Evolutionary conservation across 1,284 basidiomycete genomes (phyloP).

Genomic region (Abortiporus biennis): DNA sequence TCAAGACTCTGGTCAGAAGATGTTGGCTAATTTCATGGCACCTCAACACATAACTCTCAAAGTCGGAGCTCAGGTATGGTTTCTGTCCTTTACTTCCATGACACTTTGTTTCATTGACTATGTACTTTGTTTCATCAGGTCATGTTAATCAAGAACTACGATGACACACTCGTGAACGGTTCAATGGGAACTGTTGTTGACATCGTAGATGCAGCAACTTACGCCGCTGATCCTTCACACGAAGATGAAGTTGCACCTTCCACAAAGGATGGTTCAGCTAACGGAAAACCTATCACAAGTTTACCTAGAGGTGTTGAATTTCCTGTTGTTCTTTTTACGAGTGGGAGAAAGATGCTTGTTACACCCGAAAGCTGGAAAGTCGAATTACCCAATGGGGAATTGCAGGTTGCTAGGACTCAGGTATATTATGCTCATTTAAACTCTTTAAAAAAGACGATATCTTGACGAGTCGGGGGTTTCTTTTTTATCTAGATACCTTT

Average conservation of each 20-base stretch:
- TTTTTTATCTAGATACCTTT: conserved; percentile 54
- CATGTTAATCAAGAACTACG: conserved; percentile 66
- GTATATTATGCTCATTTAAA: conserved; percentile 29
- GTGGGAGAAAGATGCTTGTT: conserved; percentile 34
- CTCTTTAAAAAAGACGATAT: neutral
- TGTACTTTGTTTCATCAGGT: conserved; percentile 18
- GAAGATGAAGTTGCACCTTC: conserved; percentile 16
- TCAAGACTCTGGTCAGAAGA: conserved; percentile 26
- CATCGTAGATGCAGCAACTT: conserved; percentile 37
- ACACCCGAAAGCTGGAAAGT: conserved; percentile 78
- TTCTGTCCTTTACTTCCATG: neutral
- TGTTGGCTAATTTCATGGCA: conserved; percentile 31
- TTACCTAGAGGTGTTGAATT: conserved; percentile 11
- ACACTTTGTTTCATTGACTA: neutral
- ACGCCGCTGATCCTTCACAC: conserved; percentile 2
- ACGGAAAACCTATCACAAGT: conserved; percentile 14
- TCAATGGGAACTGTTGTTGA: conserved; percentile 68
- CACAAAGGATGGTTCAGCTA: conserved; percentile 11
- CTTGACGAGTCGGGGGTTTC: conserved; percentile 12
- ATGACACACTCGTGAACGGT: conserved; percentile 76
- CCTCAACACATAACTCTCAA: conserved; percentile 22
- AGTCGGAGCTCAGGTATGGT: conserved; percentile 22
- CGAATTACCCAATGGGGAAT: conserved; percentile 77
- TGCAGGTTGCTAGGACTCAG: conserved; percentile 72
- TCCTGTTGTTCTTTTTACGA: conserved; percentile 31